Evolutionary conservation across 805 yeast genomes (phyloP).

Genomic region (Blastobotrys chiropterorum): DNA sequence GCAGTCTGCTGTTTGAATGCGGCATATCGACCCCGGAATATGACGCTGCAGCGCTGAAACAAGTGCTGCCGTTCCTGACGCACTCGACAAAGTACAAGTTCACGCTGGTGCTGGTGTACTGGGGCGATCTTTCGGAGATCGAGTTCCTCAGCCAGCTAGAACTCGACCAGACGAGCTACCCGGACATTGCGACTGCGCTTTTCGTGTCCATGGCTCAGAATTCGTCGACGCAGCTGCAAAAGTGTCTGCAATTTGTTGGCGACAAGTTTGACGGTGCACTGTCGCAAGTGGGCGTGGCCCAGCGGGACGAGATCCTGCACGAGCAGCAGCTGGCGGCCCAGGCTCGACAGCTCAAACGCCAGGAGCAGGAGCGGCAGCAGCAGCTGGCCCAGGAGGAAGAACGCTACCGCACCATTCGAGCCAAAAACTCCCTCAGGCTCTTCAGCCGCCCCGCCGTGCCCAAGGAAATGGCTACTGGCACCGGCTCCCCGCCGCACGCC

Average conservation of each 20-base stretch:
- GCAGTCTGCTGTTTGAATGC: conserved; percentile 46
- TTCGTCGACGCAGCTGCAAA: neutral
- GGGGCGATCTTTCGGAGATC: conserved; percentile 26
- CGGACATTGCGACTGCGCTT: neutral
- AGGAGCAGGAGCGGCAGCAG: neutral
- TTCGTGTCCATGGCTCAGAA: neutral
- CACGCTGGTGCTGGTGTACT: conserved; percentile 37
- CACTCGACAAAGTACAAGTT: conserved; percentile 34
- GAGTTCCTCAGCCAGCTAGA: neutral
- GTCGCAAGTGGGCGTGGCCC: neutral
- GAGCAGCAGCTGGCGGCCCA: conserved; percentile 2
- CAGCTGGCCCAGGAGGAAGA: conserved; percentile 1
- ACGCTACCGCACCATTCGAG: neutral
- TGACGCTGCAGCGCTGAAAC: conserved; percentile 28
- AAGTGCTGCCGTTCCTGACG: conserved; percentile 33
- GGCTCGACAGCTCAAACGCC: conserved; percentile 1
- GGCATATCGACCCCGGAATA: conserved; percentile 34
- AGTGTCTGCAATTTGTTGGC: neutral
- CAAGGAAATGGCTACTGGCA: neutral
- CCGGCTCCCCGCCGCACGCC: neutral
- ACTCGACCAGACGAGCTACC: neutral
- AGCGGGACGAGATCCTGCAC: neutral
- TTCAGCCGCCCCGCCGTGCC: neutral
- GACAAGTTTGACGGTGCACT: neutral
- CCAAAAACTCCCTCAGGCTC: neutral